A percentile compares a stretch with the other conserved stretches of the same genome.
Conservation (phyloP, 192 early-diverging fungal species). For the Entrophospora sp. region DNA sequence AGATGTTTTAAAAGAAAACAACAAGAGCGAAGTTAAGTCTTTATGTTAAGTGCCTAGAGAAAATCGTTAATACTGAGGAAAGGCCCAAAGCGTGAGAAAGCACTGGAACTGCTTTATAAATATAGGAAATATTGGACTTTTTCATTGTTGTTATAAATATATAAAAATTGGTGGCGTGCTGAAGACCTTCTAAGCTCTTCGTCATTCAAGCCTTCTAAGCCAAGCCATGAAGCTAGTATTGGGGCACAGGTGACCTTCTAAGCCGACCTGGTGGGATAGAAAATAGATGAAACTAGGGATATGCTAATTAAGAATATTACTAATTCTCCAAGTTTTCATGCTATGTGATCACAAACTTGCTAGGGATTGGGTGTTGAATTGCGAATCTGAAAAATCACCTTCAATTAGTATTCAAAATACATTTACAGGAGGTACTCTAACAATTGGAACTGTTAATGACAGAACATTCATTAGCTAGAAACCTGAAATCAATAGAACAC, state of each 20-base stretch:
- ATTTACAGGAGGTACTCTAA: background rate
- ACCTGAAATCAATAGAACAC: background rate
- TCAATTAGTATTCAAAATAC: slow-evolving; percentile 9
- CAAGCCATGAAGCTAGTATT: slow-evolving; percentile 3
- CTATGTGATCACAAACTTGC: background rate
- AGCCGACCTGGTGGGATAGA: background rate
- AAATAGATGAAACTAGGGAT: too few relatives aligned
- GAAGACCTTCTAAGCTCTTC: background rate
- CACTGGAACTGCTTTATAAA: background rate
- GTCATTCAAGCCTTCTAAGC: slow-evolving; percentile 10
- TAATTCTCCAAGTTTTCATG: slow-evolving; percentile 1
- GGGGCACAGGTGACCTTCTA: slow-evolving; percentile 1
- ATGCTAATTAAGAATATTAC: slow-evolving; percentile 1
- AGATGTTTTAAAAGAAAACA: slow-evolving; percentile 4
- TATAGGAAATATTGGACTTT: background rate
- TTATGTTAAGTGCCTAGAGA: background rate
- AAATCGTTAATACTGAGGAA: background rate
- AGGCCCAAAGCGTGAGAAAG: background rate
- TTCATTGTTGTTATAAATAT: background rate
- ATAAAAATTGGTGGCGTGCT: background rate
- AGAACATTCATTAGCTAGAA: background rate
- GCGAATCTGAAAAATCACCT: background rate
- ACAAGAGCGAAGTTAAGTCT: background rate
- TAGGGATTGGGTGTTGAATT: background rate
- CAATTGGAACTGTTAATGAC: background rate